Conservation (phyloP, 108 stramenopile genomes). For the Stephanodiscus triporus region DNA sequence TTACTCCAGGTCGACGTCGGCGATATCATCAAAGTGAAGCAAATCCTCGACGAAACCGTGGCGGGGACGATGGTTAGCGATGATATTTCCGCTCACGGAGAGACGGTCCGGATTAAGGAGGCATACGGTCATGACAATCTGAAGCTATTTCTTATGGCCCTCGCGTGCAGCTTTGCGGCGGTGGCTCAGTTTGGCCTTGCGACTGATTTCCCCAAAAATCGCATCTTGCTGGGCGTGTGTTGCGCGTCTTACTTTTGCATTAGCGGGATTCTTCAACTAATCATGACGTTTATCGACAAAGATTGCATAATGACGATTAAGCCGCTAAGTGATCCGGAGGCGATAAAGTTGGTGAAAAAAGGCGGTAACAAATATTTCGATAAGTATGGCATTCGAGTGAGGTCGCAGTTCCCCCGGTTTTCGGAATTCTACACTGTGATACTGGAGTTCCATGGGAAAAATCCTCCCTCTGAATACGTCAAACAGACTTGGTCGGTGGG, state of each 20-base stretch:
- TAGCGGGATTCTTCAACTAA: slow-evolving; percentile 88
- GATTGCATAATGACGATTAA: slow-evolving; percentile 91
- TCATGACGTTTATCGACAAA: slow-evolving; percentile 92
- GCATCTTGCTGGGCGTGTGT: slow-evolving; percentile 88
- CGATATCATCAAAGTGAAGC: slow-evolving; percentile 96
- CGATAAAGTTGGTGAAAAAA: slow-evolving; percentile 44
- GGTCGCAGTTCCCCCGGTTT: slow-evolving; percentile 85
- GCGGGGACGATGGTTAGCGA: slow-evolving; percentile 72
- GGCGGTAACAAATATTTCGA: slow-evolving; percentile 61
- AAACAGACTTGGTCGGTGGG: slow-evolving; percentile 87
- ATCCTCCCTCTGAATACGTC: slow-evolving; percentile 54
- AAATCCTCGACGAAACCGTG: slow-evolving; percentile 95
- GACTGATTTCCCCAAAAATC: slow-evolving; percentile 91
- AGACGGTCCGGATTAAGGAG: slow-evolving; percentile 65
- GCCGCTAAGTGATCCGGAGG: slow-evolving; percentile 47
- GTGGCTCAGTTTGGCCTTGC: slow-evolving; percentile 91
- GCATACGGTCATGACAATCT: slow-evolving; percentile 89
- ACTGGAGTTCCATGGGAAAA: slow-evolving; percentile 66
- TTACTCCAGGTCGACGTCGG: slow-evolving; percentile 93
- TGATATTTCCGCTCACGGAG: slow-evolving; percentile 55
- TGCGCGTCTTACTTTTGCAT: slow-evolving; percentile 91
- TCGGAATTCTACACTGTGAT: slow-evolving; percentile 88
- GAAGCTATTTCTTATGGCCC: slow-evolving; percentile 89
- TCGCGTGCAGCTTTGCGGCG: slow-evolving; percentile 91
- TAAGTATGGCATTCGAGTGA: slow-evolving; percentile 77